phyloP scores from a whole-genome alignment of 176 grass and related monocot genomes.

The Miscanthus lutarioriparius region DNA sequence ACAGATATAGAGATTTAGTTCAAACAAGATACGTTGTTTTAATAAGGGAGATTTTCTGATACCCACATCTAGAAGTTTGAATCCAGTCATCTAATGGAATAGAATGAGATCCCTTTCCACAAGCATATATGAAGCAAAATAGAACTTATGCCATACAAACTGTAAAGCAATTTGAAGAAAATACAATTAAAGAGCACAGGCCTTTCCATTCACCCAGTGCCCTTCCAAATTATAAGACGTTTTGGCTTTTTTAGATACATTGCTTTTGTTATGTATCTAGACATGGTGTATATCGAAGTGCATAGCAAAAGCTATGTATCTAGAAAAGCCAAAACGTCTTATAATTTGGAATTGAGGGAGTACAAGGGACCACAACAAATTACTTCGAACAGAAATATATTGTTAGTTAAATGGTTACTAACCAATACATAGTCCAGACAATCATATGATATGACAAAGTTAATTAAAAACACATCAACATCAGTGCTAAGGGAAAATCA shows the following conservation, averaged over 20 bases:
- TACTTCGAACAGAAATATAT: background rate
- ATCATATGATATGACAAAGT: background rate
- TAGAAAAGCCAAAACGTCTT: too few relatives aligned
- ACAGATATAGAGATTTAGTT: background rate
- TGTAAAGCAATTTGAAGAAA: background rate
- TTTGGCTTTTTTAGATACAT: too few relatives aligned
- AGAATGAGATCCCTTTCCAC: background rate
- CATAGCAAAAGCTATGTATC: too few relatives aligned
- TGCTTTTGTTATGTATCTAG: too few relatives aligned
- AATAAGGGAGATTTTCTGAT: background rate
- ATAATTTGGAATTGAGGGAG: background rate
- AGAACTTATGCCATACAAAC: background rate
- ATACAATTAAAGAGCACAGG: background rate
- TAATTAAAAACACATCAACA: background rate
- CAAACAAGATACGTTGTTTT: background rate
- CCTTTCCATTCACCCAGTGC: too few relatives aligned
- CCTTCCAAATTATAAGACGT: too few relatives aligned
- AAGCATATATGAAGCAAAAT: background rate
- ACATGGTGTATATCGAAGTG: too few relatives aligned
- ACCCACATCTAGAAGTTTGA: too few relatives aligned
- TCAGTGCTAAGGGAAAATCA: background rate
- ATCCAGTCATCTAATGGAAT: background rate
- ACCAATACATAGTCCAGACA: background rate
- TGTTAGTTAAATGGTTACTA: background rate
- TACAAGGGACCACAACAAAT: background rate